These are phyloP conservation scores for Sparassis latifolia DNA, from an alignment of 1,284 basidiomycete genomes.

Conservation along the genomic window DNA sequence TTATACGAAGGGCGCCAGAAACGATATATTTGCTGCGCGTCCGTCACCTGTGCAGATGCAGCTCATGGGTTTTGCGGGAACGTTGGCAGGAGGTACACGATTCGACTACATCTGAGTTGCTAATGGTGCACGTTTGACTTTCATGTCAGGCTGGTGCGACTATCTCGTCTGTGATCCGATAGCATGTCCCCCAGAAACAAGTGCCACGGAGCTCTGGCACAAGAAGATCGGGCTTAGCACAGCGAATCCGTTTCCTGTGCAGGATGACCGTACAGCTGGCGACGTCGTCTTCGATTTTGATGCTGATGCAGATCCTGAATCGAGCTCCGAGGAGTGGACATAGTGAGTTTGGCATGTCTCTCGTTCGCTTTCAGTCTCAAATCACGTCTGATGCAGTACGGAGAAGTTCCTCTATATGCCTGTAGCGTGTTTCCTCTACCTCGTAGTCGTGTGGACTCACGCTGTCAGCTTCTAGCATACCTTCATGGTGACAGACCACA, in stretches of 20 bases:
- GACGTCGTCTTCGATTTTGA: slow-evolving; percentile 18
- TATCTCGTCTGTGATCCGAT: slow-evolving; percentile 53
- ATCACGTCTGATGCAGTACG: slow-evolving; percentile 20
- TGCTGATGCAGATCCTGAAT: slow-evolving; percentile 48
- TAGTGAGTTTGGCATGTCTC: slow-evolving; percentile 35
- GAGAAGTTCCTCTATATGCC: slow-evolving; percentile 52
- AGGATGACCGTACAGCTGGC: slow-evolving; percentile 1
- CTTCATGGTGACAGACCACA: slow-evolving; percentile 60
- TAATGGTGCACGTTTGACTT: not conserved
- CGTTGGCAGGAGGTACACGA: slow-evolving; percentile 38
- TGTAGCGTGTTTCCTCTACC: slow-evolving; percentile 16
- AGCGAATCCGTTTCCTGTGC: slow-evolving; percentile 1
- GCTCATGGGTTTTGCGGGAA: slow-evolving; percentile 54
- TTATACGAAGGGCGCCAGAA: slow-evolving; percentile 61
- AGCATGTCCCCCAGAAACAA: slow-evolving; percentile 43
- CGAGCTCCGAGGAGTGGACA: slow-evolving; percentile 39
- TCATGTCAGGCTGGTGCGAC: slow-evolving; percentile 46
- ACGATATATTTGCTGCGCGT: slow-evolving; percentile 56
- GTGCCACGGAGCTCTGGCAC: slow-evolving; percentile 34
- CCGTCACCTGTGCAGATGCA: slow-evolving; percentile 55
- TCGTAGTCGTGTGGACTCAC: not conserved
- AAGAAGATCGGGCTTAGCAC: not conserved
- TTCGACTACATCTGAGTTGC: not conserved
- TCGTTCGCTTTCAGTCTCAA: slow-evolving; percentile 8
- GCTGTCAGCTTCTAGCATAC: slow-evolving; percentile 31